Conservation (phyloP, 2,329 filamentous ascomycete genomes). For the Ophiognomonia clavigignenti-juglandacearum region DNA sequence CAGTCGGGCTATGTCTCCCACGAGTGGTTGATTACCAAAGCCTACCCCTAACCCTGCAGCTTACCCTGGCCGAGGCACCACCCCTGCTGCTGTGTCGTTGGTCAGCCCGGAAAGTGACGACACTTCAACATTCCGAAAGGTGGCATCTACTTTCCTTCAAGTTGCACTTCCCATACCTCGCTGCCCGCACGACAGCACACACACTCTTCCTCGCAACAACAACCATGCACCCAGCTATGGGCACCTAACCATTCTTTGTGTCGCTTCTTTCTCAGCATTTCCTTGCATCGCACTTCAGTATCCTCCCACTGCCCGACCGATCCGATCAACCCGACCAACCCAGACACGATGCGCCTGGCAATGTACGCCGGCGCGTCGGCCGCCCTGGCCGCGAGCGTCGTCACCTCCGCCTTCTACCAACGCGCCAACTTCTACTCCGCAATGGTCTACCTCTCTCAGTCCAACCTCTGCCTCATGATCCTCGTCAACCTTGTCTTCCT, state of each 20-base stretch:
- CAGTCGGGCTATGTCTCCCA: too few species aligned
- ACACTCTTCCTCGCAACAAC: too few species aligned
- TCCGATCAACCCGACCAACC: too few species aligned
- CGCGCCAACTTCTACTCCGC: conserved; percentile 98
- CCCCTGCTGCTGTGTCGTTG: too few species aligned
- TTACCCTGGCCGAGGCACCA: too few species aligned
- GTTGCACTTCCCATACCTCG: too few species aligned
- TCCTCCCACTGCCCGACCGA: not conserved
- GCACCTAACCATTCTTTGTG: conserved; percentile 11
- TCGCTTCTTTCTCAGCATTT: not conserved
- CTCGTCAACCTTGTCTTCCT: conserved; percentile 88
- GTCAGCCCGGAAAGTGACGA: too few species aligned
- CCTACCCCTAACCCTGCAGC: too few species aligned
- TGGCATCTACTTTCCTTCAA: too few species aligned
- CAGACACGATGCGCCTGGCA: conserved; percentile 54
- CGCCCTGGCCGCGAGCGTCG: conserved; percentile 75
- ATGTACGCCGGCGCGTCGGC: conserved; percentile 68
- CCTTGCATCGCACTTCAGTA: not conserved
- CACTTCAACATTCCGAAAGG: too few species aligned
- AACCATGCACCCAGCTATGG: conserved; percentile 17
- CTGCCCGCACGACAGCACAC: too few species aligned
- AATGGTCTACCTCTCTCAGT: conserved; percentile 93
- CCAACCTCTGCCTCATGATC: conserved; percentile 91
- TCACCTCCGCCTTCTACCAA: conserved; percentile 89
- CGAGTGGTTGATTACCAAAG: too few species aligned